These are phyloP conservation scores for Bipolaris zeicola DNA, from an alignment of 2,329 filamentous ascomycete species.

Conservation along the genomic window DNA sequence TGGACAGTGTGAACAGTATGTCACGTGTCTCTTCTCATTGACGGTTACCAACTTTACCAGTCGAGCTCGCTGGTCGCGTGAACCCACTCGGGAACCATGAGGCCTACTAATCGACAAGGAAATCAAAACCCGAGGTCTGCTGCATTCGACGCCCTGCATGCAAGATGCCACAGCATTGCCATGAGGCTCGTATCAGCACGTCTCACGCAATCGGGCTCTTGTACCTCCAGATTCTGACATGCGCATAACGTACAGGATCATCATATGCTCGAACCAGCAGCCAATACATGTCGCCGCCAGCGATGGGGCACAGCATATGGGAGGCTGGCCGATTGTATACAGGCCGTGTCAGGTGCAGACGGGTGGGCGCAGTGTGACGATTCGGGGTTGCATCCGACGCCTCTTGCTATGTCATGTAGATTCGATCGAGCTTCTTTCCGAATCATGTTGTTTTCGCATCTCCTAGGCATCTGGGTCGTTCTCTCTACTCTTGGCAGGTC, in stretches of 20 bases:
- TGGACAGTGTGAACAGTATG: not conserved
- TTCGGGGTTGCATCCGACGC: not conserved
- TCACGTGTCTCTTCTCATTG: too few species aligned
- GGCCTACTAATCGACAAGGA: too few species aligned
- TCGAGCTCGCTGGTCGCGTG: not conserved
- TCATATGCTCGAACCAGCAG: slow-evolving; percentile 4
- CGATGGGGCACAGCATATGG: slow-evolving; percentile 1
- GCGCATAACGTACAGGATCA: slow-evolving; percentile 6
- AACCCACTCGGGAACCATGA: not conserved
- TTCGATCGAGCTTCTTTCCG: not conserved
- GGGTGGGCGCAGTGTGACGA: not conserved
- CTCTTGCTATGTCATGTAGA: not conserved
- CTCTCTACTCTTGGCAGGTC: slow-evolving; percentile 51
- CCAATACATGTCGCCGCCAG: slow-evolving; percentile 12
- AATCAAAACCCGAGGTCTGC: not conserved
- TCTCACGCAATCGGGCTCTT: not conserved
- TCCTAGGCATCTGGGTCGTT: slow-evolving; percentile 48
- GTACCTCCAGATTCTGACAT: slow-evolving; percentile 11
- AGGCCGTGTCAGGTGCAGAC: slow-evolving; percentile 6
- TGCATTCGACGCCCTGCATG: slow-evolving; percentile 1
- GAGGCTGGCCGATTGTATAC: not conserved
- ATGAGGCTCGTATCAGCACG: slow-evolving; percentile 11
- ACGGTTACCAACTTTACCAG: not conserved
- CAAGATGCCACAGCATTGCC: slow-evolving; percentile 12
- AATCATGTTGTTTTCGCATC: slow-evolving; percentile 15